Conservation (phyloP, 768 basidiomycete genomes). For the Tubosaeta brunneosetosa region DNA sequence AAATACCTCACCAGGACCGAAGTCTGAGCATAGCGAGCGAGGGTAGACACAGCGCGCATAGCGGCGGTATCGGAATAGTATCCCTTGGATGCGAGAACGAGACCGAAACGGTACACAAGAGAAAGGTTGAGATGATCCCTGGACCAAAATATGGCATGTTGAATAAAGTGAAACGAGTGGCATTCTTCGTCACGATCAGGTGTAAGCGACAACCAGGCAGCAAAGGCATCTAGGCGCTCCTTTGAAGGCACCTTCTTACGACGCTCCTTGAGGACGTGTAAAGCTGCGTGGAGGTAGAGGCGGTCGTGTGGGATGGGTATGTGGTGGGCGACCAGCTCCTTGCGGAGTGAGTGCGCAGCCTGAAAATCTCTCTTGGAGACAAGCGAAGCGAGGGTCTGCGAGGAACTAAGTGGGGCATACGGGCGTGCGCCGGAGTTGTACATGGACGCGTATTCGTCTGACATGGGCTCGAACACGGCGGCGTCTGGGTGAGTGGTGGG, state of each 20-base stretch:
- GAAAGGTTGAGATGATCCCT: constrained; percentile 29
- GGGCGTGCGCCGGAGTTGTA: constrained; percentile 2
- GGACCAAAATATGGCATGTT: constrained; percentile 31
- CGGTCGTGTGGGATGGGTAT: constrained; percentile 33
- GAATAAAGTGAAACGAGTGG: constrained; percentile 24
- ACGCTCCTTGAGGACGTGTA: constrained; percentile 25
- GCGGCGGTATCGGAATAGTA: constrained; percentile 23
- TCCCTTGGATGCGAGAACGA: constrained; percentile 46
- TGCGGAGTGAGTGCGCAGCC: constrained; percentile 33
- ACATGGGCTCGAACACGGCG: constrained; percentile 35
- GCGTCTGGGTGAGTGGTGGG: constrained; percentile 28
- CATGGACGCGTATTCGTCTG: constrained; percentile 30
- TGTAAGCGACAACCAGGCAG: constrained; percentile 42
- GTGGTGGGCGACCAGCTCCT: constrained; percentile 37
- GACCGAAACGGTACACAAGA: constrained; percentile 40
- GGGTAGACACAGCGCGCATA: constrained; percentile 30
- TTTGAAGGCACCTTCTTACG: constrained; percentile 14
- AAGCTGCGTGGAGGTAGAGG: constrained; percentile 37
- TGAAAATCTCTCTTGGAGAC: constrained; percentile 19
- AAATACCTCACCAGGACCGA: constrained; percentile 38
- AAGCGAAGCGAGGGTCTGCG: constrained; percentile 21
- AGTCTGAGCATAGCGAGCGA: constrained; percentile 42
- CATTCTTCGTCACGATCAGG: constrained; percentile 29
- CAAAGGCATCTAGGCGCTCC: constrained; percentile 21
- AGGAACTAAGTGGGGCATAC: constrained; percentile 22